Conservation (phyloP, 176 grass and related monocot genomes). For the Avena sativa region DNA sequence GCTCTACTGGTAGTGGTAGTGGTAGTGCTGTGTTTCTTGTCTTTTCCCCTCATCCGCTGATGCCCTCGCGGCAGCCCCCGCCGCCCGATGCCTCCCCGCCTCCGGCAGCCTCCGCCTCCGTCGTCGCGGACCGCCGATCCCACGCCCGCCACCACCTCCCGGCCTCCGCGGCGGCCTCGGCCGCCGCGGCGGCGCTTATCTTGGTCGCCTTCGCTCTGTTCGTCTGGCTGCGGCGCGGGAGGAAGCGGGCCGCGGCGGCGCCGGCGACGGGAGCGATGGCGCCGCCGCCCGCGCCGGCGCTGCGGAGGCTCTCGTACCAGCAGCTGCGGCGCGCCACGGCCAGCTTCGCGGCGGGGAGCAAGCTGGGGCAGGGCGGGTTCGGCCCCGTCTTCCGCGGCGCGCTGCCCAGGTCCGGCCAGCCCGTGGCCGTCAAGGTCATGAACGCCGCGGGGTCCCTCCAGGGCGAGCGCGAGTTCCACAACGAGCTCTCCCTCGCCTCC, state of each 20-base stretch:
- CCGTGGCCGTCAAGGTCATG: conserved; percentile 89
- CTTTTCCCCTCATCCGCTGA: conserved; percentile 40
- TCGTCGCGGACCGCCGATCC: not conserved
- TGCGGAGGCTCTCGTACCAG: conserved; percentile 70
- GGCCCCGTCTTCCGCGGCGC: conserved; percentile 83
- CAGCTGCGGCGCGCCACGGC: conserved; percentile 88
- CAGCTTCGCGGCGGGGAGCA: conserved; percentile 65
- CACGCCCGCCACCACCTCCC: not conserved
- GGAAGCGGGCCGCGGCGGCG: conserved; percentile 43
- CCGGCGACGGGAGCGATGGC: not conserved
- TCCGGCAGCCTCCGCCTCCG: not conserved
- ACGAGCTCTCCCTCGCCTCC: conserved; percentile 87
- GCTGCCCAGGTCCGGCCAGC: conserved; percentile 62
- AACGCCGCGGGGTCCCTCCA: conserved; percentile 78
- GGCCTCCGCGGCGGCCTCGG: conserved; percentile 1
- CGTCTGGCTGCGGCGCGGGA: conserved; percentile 49
- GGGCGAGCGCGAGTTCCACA: conserved; percentile 98
- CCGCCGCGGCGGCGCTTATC: conserved; percentile 21
- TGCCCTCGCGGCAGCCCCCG: conserved; percentile 73
- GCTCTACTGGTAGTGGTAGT: too few relatives aligned
- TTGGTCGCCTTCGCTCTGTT: conserved; percentile 46
- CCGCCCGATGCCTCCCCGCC: conserved; percentile 38
- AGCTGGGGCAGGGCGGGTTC: conserved; percentile 93
- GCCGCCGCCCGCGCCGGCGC: conserved; percentile 34
- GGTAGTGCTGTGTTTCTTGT: conserved; percentile 26